Evolutionary conservation across 106 monocot genomes (phyloP).

Genomic region (Chionographis japonica): DNA sequence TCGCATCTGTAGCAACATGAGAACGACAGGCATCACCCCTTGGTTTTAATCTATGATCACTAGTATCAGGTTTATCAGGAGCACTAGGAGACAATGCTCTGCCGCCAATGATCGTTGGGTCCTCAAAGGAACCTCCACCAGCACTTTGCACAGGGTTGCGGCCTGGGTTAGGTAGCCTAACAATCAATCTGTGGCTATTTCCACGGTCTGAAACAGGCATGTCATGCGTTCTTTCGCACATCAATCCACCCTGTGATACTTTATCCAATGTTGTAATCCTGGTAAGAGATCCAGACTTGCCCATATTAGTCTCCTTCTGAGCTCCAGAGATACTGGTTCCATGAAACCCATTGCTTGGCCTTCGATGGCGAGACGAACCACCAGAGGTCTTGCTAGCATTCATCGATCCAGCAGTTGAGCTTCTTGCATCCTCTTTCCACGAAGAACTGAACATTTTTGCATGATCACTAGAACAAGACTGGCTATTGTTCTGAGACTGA

Average conservation of each 20-base stretch:
- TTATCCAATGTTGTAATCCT: slow-evolving; percentile 32
- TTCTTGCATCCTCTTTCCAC: slow-evolving; percentile 73
- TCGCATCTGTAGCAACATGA: slow-evolving; percentile 13
- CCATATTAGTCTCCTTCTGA: slow-evolving; percentile 41
- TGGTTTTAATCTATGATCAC: slow-evolving; percentile 37
- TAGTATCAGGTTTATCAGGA: slow-evolving; percentile 44
- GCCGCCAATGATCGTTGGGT: slow-evolving; percentile 32
- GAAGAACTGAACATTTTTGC: slow-evolving; percentile 43
- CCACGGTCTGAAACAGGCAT: slow-evolving; percentile 35
- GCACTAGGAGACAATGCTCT: slow-evolving; percentile 61
- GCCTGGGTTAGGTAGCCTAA: slow-evolving; percentile 75
- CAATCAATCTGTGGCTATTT: slow-evolving; percentile 74
- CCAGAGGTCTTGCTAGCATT: slow-evolving; percentile 49
- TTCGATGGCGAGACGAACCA: slow-evolving; percentile 55
- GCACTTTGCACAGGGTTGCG: slow-evolving; percentile 43
- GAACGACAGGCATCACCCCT: slow-evolving; percentile 21
- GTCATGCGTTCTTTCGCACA: slow-evolving; percentile 50
- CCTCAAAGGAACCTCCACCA: slow-evolving; percentile 49
- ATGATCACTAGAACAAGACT: slow-evolving; percentile 73
- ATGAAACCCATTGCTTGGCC: slow-evolving; percentile 56
- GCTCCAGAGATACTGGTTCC: slow-evolving; percentile 25
- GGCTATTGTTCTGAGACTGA: slow-evolving; percentile 79
- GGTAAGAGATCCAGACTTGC: slow-evolving; percentile 37
- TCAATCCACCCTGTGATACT: slow-evolving; percentile 34
- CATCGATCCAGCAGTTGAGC: slow-evolving; percentile 57